phyloP scores from a whole-genome alignment of 768 basidiomycete genomes.

The Exsudoporus frostii region DNA sequence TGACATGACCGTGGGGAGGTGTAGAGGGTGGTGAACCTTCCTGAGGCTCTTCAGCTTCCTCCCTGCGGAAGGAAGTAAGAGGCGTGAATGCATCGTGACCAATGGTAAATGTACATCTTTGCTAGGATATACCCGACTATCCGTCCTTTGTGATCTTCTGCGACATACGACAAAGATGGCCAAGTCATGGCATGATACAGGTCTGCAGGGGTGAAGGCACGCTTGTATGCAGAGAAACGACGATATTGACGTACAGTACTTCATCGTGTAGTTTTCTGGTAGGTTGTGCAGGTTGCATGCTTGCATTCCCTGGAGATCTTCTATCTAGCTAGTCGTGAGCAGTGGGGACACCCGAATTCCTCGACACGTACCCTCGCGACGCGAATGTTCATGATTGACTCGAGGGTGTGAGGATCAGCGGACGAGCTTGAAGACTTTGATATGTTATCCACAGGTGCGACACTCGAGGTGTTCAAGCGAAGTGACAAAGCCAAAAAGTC shows the following conservation, averaged over 20 bases:
- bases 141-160: conserved; percentile 83
- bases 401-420: not conserved
- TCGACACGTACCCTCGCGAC: conserved; percentile 26
- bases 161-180: conserved; percentile 92
- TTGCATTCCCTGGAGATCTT: conserved; percentile 91
- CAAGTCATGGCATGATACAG: conserved; percentile 88
- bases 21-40: conserved; percentile 49
- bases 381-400: conserved; percentile 29
- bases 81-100: not conserved
- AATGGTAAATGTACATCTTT: conserved; percentile 68
- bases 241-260: conserved; percentile 54
- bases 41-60: conserved; percentile 42
- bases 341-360: not conserved
- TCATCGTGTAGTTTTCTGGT: conserved; percentile 87
- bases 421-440: not conserved
- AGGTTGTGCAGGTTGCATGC: conserved; percentile 90
- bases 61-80: conserved; percentile 46
- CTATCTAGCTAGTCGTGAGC: conserved; percentile 51
- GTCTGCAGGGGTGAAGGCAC: conserved; percentile 46
- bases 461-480: not conserved
- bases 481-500: not conserved
- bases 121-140: conserved; percentile 96
- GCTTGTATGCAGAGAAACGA: not conserved
- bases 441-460: not conserved
- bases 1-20: conserved; percentile 84